Percentiles rank a stretch among this genome's conserved stretches.
These are phyloP conservation scores for Phytophthora ohioensis DNA, from an alignment of 352 stramenopile genomes.

Conservation along the genomic window DNA sequence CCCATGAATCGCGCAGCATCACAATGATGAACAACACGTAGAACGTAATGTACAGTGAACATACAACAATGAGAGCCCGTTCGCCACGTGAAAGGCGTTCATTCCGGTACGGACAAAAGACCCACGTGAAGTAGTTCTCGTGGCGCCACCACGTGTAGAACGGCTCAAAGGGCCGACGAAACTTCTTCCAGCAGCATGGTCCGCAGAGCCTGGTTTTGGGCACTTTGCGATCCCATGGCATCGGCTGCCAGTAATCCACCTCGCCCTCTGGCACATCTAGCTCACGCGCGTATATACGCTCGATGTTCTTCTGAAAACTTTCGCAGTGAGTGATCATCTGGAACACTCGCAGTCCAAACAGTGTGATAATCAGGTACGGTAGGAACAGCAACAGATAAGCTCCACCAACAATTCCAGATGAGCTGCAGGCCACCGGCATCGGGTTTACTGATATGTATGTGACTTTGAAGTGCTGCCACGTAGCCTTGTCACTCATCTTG, in stretches of 20 bases:
- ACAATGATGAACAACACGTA: slow-evolving; percentile 79
- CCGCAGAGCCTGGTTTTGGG: slow-evolving; percentile 68
- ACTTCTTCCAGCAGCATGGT: slow-evolving; percentile 77
- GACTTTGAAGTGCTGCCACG: slow-evolving; percentile 35
- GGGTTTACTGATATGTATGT: slow-evolving; percentile 67
- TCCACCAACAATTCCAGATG: slow-evolving; percentile 53
- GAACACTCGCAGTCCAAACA: slow-evolving; percentile 68
- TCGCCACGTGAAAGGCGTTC: slow-evolving; percentile 64
- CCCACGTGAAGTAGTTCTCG: slow-evolving; percentile 84
- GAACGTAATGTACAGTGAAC: slow-evolving; percentile 78
- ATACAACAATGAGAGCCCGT: slow-evolving; percentile 71
- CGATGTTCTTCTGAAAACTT: slow-evolving; percentile 67
- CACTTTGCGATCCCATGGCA: slow-evolving; percentile 79
- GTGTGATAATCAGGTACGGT: slow-evolving; percentile 58
- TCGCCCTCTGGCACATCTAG: slow-evolving; percentile 63
- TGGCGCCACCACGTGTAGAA: slow-evolving; percentile 85
- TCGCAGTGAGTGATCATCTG: slow-evolving; percentile 72
- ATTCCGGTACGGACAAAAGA: slow-evolving; percentile 78
- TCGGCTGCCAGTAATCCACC: slow-evolving; percentile 79
- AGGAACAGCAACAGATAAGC: slow-evolving; percentile 69
- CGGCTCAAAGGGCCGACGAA: slow-evolving; percentile 65
- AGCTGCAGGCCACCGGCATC: slow-evolving; percentile 62
- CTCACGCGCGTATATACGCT: slow-evolving; percentile 65
- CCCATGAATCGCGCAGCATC: slow-evolving; percentile 62
- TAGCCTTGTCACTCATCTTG: slow-evolving; percentile 25